phyloP scores from a whole-genome alignment of 352 stramenopile genomes.

The Globisporangium spinosum region DNA sequence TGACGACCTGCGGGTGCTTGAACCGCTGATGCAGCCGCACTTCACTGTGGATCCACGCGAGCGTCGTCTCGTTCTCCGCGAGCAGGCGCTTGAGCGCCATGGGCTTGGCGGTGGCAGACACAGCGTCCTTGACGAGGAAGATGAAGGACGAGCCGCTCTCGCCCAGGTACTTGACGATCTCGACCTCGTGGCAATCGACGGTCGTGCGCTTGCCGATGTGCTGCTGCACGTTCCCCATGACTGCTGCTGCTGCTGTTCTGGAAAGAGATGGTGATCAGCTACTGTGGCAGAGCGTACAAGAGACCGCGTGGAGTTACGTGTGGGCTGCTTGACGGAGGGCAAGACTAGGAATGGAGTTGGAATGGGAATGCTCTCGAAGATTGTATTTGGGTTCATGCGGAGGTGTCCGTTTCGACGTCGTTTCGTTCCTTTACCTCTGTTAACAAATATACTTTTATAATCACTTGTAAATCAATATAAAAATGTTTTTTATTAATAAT shows the following conservation, averaged over 20 bases:
- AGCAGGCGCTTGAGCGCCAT: slow-evolving; percentile 78
- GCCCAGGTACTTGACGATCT: slow-evolving; percentile 70
- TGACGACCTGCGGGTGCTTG: slow-evolving; percentile 59
- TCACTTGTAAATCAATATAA: background rate
- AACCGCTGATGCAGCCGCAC: slow-evolving; percentile 75
- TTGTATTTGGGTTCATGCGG: background rate
- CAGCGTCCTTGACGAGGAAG: slow-evolving; percentile 70
- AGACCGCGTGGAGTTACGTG: background rate
- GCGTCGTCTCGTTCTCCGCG: slow-evolving; percentile 61
- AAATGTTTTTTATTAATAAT: background rate
- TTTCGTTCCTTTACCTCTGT: slow-evolving; percentile 17
- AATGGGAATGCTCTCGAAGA: slow-evolving; percentile 1
- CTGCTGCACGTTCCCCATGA: slow-evolving; percentile 76
- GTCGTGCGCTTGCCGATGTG: slow-evolving; percentile 67
- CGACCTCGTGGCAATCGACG: slow-evolving; percentile 60
- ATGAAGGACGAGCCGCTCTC: slow-evolving; percentile 82
- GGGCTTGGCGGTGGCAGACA: slow-evolving; percentile 25
- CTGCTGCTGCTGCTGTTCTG: slow-evolving; percentile 2
- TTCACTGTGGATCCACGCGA: slow-evolving; percentile 59
- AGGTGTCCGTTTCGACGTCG: slow-evolving; percentile 22
- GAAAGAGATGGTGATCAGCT: background rate
- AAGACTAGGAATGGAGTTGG: background rate
- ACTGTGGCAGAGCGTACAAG: background rate
- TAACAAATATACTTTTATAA: slow-evolving; percentile 7
- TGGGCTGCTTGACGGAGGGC: background rate